phyloP scores from a whole-genome alignment of 1,139 yeast genomes.

The Scheffersomyces illinoinensis region DNA sequence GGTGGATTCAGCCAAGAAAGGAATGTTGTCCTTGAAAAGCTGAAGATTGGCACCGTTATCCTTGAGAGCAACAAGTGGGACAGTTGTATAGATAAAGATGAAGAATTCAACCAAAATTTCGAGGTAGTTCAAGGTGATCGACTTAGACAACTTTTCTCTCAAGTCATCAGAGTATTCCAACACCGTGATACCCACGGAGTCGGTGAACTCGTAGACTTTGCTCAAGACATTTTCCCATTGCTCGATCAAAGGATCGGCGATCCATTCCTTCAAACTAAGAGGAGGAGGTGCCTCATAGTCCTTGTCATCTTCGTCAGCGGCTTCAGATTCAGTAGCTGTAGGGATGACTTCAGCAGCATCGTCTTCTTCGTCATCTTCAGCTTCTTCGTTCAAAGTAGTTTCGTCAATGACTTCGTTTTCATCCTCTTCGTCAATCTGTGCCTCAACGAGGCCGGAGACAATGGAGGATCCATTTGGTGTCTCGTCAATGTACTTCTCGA shows the following conservation, averaged over 20 bases:
- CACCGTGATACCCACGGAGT: conserved; percentile 40
- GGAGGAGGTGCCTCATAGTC: conserved; percentile 42
- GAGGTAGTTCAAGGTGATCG: conserved; percentile 47
- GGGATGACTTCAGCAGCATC: conserved; percentile 22
- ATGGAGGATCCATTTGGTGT: conserved; percentile 37
- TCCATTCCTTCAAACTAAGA: conserved; percentile 38
- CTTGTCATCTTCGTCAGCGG: conserved; percentile 21
- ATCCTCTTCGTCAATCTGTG: conserved; percentile 15
- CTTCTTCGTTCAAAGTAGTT: conserved; percentile 10
- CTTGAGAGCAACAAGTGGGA: conserved; percentile 40
- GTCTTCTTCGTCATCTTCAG: conserved; percentile 17
- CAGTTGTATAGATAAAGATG: conserved; percentile 35
- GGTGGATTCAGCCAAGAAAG: conserved; percentile 24
- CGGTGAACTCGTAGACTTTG: conserved; percentile 37
- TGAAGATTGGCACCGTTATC: conserved; percentile 42
- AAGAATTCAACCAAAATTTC: conserved; percentile 41
- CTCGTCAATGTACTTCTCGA: conserved; percentile 36
- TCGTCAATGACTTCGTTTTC: conserved; percentile 25
- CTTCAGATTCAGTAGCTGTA: conserved; percentile 23
- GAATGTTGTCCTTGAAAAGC: conserved; percentile 34
- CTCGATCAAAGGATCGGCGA: conserved; percentile 41
- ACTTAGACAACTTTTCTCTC: conserved; percentile 50
- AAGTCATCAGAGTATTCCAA: conserved; percentile 44
- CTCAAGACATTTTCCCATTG: conserved; percentile 28
- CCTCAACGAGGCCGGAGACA: conserved; percentile 11